Conservation (phyloP, 306 rosid genomes). For the Styphnolobium japonicum region DNA sequence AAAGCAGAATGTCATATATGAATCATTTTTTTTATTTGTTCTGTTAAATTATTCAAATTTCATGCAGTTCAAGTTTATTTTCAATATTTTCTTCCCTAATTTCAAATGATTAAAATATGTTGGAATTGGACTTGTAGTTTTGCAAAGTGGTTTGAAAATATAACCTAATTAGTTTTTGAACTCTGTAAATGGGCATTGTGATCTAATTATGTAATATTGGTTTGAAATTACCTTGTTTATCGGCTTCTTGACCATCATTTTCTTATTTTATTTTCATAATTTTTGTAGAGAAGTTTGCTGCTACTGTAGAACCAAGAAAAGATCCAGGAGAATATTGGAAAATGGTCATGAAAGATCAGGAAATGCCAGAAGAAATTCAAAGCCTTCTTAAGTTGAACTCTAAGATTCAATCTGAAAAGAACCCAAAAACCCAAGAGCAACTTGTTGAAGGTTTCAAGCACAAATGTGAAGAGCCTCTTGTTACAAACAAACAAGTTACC, state of each 20-base stretch:
- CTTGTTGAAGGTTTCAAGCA: background rate
- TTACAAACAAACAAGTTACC: background rate
- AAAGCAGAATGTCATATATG: background rate
- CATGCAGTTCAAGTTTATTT: background rate
- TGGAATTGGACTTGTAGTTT: no score
- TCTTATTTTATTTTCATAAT: background rate
- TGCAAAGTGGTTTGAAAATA: background rate
- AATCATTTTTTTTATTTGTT: no score
- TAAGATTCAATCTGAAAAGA: background rate
- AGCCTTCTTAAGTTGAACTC: background rate
- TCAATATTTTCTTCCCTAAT: background rate
- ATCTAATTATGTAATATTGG: background rate
- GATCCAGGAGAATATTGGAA: conserved; percentile 24
- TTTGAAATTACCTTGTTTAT: background rate
- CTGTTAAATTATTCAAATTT: no score
- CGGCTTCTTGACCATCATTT: background rate
- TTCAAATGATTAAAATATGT: background rate
- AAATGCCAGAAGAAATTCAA: conserved; percentile 27
- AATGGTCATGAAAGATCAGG: conserved; percentile 24
- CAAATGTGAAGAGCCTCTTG: conserved; percentile 5
- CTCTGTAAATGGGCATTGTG: background rate
- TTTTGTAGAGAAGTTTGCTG: conserved; percentile 18
- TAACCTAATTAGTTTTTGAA: background rate
- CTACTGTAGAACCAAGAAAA: conserved; percentile 16
- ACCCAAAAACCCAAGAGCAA: background rate